Conservation (phyloP, 768 basidiomycete genomes). For the Cubamyces lactineus region DNA sequence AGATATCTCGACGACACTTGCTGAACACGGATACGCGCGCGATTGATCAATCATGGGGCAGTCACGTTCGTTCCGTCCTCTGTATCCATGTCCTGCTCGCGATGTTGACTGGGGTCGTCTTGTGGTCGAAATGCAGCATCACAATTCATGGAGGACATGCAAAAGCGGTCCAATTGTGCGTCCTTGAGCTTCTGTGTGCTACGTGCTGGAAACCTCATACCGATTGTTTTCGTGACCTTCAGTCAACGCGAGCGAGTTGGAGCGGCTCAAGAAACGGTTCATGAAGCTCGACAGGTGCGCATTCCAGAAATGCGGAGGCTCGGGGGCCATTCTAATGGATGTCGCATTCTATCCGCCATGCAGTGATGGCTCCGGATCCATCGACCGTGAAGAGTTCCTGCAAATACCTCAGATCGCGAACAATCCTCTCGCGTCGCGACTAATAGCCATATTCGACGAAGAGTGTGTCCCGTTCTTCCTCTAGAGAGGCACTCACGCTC, state of each 20-base stretch:
- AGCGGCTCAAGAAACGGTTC: slow-evolving; percentile 96
- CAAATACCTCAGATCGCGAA: slow-evolving; percentile 99
- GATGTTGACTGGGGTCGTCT: slow-evolving; percentile 19
- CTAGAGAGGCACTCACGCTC: not conserved
- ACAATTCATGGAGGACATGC: slow-evolving; percentile 98
- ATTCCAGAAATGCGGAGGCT: not conserved
- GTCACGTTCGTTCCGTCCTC: slow-evolving; percentile 61
- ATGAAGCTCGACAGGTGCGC: slow-evolving; percentile 96
- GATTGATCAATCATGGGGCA: slow-evolving; percentile 66
- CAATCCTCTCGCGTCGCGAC: slow-evolving; percentile 92
- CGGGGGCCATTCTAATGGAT: not conserved
- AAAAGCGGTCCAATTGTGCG: slow-evolving; percentile 96
- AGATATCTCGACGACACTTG: not conserved
- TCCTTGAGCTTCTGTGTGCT: slow-evolving; percentile 22
- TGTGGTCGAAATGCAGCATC: slow-evolving; percentile 55
- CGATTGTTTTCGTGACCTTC: not conserved
- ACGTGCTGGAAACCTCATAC: not conserved
- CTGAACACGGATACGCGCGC: not conserved
- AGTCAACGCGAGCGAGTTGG: slow-evolving; percentile 96
- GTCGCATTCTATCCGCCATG: not conserved
- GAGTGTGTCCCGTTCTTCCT: slow-evolving; percentile 66
- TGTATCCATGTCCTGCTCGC: not conserved
- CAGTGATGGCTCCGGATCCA: slow-evolving; percentile 95
- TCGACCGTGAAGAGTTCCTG: slow-evolving; percentile 98
- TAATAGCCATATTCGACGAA: slow-evolving; percentile 99